A percentile compares a stretch with the other conserved stretches of the same genome.
These are phyloP conservation scores for Cutaneotrichosporon sp. DNA, from an alignment of 1,284 basidiomycete genomes.

Conservation along the genomic window DNA sequence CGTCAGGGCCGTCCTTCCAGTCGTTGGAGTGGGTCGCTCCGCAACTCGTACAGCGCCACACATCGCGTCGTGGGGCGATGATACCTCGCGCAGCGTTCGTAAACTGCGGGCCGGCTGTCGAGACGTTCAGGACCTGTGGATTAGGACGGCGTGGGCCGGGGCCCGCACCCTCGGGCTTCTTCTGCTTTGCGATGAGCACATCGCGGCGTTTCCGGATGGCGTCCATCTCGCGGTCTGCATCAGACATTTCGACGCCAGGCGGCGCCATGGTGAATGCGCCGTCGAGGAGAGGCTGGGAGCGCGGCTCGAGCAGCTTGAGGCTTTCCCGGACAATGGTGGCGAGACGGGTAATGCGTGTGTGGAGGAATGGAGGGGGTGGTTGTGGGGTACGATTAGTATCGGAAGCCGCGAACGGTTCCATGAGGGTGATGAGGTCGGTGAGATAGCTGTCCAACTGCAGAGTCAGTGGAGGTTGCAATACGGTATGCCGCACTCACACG, in stretches of 20 bases:
- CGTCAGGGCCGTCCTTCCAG: slow-evolving; percentile 36
- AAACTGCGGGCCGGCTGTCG: neutral
- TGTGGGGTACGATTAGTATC: slow-evolving; percentile 18
- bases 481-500: slow-evolving; percentile 5
- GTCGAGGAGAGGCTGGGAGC: slow-evolving; percentile 22
- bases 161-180: slow-evolving; percentile 14
- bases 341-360: slow-evolving; percentile 30
- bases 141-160: neutral
- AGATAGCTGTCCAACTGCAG: slow-evolving; percentile 28
- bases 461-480: neutral
- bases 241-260: slow-evolving; percentile 16
- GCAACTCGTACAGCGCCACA: slow-evolving; percentile 31
- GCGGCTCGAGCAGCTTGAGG: slow-evolving; percentile 23
- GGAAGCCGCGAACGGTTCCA: slow-evolving; percentile 25
- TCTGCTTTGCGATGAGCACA: slow-evolving; percentile 34
- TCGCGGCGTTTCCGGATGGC: slow-evolving; percentile 36
- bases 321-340: slow-evolving; percentile 25
- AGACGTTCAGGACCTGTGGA: neutral
- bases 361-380: slow-evolving; percentile 31
- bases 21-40: slow-evolving; percentile 18
- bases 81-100: neutral
- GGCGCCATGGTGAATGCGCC: slow-evolving; percentile 16
- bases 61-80: slow-evolving; percentile 4
- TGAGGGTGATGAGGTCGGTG: slow-evolving; percentile 25
- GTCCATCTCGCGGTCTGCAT: slow-evolving; percentile 44